Percentiles rank a stretch among this genome's conserved stretches.
These are phyloP conservation scores for Margaritispora aquatica DNA, from an alignment of 495 filamentous ascomycete species.

Conservation along the genomic window DNA sequence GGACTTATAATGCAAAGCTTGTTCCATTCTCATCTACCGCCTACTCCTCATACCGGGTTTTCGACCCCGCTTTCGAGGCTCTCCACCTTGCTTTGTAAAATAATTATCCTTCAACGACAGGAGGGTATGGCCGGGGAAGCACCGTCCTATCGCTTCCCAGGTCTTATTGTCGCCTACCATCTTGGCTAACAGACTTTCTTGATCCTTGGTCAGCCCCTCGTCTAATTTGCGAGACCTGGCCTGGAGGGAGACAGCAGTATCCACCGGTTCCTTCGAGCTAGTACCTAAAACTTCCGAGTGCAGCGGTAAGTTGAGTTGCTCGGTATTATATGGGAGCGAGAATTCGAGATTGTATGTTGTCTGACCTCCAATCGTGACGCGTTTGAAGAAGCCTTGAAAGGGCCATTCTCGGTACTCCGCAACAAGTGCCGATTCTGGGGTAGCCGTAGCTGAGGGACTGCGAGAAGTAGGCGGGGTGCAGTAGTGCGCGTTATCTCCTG, in stretches of 20 bases:
- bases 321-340: constrained; percentile 4
- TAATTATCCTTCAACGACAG: constrained; percentile 8
- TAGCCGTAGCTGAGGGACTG: not conserved
- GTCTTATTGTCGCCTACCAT: constrained; percentile 4
- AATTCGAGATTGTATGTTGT: constrained; percentile 17
- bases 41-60: not conserved
- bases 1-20: not conserved
- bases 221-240: constrained; percentile 1
- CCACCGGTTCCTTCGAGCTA: not conserved
- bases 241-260: not conserved
- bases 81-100: constrained; percentile 7
- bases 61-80: constrained; percentile 12
- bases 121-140: constrained; percentile 6
- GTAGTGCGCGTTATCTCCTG: constrained; percentile 6
- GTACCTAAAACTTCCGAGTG: not conserved
- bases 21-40: not conserved
- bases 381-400: constrained; percentile 18
- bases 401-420: constrained; percentile 19
- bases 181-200: constrained; percentile 6
- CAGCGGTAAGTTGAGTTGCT: constrained; percentile 1
- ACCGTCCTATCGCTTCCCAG: constrained; percentile 6
- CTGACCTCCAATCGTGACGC: constrained; percentile 14
- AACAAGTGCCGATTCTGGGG: constrained; percentile 5
- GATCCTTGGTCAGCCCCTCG: constrained; percentile 1
- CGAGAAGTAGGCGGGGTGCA: constrained; percentile 13